Percentiles rank a stretch among this genome's conserved stretches.
phyloP scores from a whole-genome alignment of 73 alveolate species.

The Tetrahymena borealis region DNA sequence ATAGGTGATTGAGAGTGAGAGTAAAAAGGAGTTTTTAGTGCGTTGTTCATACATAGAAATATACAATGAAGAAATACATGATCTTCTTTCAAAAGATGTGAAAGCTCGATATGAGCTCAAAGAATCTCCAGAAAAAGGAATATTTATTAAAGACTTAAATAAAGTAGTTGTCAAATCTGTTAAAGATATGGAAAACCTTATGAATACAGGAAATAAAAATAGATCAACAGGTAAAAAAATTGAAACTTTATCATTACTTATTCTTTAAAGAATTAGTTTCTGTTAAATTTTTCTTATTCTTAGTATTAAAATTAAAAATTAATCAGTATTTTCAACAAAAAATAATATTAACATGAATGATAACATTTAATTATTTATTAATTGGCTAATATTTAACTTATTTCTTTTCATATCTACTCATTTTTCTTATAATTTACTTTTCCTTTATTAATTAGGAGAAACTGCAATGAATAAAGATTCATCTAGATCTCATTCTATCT shows the following conservation, averaged over 20 bases:
- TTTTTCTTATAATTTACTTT: slow-evolving; percentile 53
- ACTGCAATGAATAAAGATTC: slow-evolving; percentile 90
- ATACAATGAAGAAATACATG: slow-evolving; percentile 92
- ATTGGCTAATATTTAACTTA: too few species aligned
- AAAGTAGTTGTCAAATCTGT: slow-evolving; percentile 43
- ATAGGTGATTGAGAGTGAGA: not conserved
- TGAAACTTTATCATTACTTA: not conserved
- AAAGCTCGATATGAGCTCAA: slow-evolving; percentile 67
- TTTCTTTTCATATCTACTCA: too few species aligned
- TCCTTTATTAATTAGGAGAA: slow-evolving; percentile 38
- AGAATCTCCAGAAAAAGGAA: slow-evolving; percentile 88
- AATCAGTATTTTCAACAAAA: too few species aligned
- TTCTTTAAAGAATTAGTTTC: slow-evolving; percentile 56
- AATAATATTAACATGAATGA: too few species aligned
- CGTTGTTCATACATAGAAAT: slow-evolving; percentile 88
- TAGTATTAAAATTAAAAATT: slow-evolving; percentile 45
- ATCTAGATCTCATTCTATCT: slow-evolving; percentile 86
- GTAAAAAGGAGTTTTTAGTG: slow-evolving; percentile 44
- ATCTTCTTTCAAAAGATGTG: slow-evolving; percentile 60
- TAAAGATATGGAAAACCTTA: slow-evolving; percentile 64
- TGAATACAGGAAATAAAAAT: slow-evolving; percentile 70
- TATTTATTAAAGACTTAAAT: slow-evolving; percentile 66
- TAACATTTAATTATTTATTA: too few species aligned
- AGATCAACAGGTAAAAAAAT: slow-evolving; percentile 83
- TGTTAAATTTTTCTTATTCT: slow-evolving; percentile 54